Percentiles rank a stretch among this genome's conserved stretches.
Evolutionary conservation across 495 filamentous ascomycete species (phyloP).

Genomic region (Sordaria brevicollis): DNA sequence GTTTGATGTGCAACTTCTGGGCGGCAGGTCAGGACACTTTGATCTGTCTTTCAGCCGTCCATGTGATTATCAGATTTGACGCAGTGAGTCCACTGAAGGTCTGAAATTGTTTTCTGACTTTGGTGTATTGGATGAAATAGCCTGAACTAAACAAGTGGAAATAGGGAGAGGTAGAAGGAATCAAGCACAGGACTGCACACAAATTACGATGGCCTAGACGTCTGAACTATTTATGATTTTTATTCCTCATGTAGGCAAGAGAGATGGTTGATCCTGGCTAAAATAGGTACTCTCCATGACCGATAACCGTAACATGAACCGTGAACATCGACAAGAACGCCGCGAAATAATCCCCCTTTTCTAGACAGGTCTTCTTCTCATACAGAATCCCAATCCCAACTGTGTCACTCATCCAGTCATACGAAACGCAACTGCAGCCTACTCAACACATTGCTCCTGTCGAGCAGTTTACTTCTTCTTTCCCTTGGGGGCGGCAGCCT

Average conservation of each 20-base stretch:
- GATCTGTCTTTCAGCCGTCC: too few relatives aligned
- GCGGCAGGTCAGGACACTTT: too few relatives aligned
- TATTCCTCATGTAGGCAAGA: neutral
- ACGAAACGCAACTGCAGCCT: neutral
- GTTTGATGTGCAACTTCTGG: neutral
- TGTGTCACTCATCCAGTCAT: neutral
- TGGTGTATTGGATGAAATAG: too few relatives aligned
- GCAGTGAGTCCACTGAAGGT: neutral
- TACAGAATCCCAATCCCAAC: neutral
- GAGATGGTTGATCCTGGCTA: neutral
- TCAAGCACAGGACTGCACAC: neutral
- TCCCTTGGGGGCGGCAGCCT: constrained; percentile 29
- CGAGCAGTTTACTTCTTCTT: constrained; percentile 40
- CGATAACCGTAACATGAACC: neutral
- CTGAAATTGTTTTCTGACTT: neutral
- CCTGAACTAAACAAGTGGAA: neutral
- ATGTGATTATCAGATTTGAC: neutral
- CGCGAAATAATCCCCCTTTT: neutral
- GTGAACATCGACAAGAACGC: neutral
- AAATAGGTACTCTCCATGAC: neutral
- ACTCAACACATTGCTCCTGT: neutral
- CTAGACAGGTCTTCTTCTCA: neutral
- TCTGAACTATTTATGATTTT: neutral
- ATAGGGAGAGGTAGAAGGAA: neutral
- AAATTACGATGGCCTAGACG: neutral